A percentile compares a stretch with the other conserved stretches of the same genome.
These are phyloP conservation scores for Candida sp. DNA, from an alignment of 1,139 yeast species.

Conservation along the genomic window DNA sequence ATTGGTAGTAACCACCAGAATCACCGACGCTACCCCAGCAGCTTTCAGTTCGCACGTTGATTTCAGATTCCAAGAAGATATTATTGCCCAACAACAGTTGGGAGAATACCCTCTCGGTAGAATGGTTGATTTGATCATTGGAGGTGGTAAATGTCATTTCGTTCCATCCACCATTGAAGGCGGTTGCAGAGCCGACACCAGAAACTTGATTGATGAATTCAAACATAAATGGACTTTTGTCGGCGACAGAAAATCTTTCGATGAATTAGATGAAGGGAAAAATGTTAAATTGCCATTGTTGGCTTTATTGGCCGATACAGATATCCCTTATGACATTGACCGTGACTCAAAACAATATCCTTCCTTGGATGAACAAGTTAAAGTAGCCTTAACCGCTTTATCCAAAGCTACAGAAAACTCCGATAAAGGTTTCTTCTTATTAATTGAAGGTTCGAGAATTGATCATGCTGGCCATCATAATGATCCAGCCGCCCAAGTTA, in stretches of 20 bases:
- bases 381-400: constrained; percentile 65
- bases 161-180: constrained; percentile 37
- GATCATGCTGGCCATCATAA: constrained; percentile 92
- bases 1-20: constrained; percentile 79
- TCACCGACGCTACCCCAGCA: constrained; percentile 80
- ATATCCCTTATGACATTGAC: constrained; percentile 81
- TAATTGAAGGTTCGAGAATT: constrained; percentile 85
- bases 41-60: constrained; percentile 78
- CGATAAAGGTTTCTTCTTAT: constrained; percentile 74
- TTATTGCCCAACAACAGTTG: constrained; percentile 81
- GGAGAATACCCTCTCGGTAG: constrained; percentile 77
- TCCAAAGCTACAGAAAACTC: constrained; percentile 60
- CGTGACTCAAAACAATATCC: constrained; percentile 59
- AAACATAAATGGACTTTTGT: constrained; percentile 66
- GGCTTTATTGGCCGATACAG: constrained; percentile 65
- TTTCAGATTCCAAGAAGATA: constrained; percentile 70
- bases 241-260: constrained; percentile 54
- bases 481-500: constrained; percentile 53
- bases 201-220: constrained; percentile 56
- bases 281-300: constrained; percentile 68
- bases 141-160: constrained; percentile 87
- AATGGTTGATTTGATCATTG: constrained; percentile 76
- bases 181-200: constrained; percentile 68
- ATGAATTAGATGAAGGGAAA: constrained; percentile 47
- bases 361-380: constrained; percentile 69